Evolutionary conservation across 2,329 filamentous ascomycete species (phyloP).

Genomic region (Aspergillus sp.): DNA sequence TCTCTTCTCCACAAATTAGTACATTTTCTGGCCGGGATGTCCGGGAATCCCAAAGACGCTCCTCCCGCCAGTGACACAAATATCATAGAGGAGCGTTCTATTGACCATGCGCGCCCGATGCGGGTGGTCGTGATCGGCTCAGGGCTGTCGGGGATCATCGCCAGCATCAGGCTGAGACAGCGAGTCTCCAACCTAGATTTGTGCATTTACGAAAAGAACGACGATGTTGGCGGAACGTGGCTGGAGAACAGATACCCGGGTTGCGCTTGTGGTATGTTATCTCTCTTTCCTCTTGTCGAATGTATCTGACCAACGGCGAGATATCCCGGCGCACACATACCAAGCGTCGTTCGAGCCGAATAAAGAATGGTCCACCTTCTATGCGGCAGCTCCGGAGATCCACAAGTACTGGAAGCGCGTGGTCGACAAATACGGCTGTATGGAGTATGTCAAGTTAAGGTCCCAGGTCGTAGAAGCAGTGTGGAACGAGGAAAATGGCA

Average conservation of each 20-base stretch:
- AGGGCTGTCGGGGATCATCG: constrained; percentile 31
- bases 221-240: constrained; percentile 27
- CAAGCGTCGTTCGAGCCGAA: constrained; percentile 44
- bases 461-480: constrained; percentile 35
- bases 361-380: constrained; percentile 41
- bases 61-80: constrained; percentile 2
- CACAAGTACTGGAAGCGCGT: constrained; percentile 41
- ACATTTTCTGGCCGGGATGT: too few species aligned
- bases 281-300: constrained; percentile 1
- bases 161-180: constrained; percentile 29
- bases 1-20: too few species aligned
- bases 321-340: constrained; percentile 41
- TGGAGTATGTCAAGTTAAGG: constrained; percentile 39
- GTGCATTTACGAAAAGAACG: constrained; percentile 27
- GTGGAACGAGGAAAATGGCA: constrained; percentile 33
- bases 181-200: constrained; percentile 28
- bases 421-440: constrained; percentile 35
- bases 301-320: constrained; percentile 9
- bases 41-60: not conserved
- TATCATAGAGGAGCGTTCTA: constrained; percentile 20
- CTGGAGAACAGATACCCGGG: constrained; percentile 29
- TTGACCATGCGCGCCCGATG: constrained; percentile 25
- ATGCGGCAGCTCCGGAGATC: constrained; percentile 41
- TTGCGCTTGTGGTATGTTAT: constrained; percentile 24
- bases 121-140: constrained; percentile 30